Conservation (phyloP, 192 early-diverging fungal genomes). For the Entomortierella chlamydospora region DNA sequence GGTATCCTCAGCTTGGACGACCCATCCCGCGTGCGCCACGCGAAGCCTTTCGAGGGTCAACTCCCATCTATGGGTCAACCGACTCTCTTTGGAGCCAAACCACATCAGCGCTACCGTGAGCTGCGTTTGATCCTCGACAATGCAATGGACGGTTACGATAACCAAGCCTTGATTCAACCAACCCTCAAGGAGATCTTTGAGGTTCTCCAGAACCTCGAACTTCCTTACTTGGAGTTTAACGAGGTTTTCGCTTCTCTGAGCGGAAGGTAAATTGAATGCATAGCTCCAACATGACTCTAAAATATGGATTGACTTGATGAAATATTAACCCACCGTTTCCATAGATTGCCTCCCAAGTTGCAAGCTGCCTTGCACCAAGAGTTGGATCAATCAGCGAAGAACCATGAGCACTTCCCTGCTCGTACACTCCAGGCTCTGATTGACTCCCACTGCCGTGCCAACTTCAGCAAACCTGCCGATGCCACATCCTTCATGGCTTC, state of each 20-base stretch:
- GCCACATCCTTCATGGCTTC: slow-evolving; percentile 67
- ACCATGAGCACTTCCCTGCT: slow-evolving; percentile 76
- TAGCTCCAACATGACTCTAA: no score
- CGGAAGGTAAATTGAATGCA: slow-evolving; percentile 74
- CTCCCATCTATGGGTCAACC: slow-evolving; percentile 79
- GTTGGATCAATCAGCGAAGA: slow-evolving; percentile 52
- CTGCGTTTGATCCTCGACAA: slow-evolving; percentile 73
- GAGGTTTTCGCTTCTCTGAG: slow-evolving; percentile 84
- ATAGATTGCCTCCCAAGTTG: slow-evolving; percentile 80
- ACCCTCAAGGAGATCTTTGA: slow-evolving; percentile 80
- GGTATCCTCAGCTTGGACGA: slow-evolving; percentile 95
- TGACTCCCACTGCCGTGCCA: slow-evolving; percentile 58
- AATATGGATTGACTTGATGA: no score
- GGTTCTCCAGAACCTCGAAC: slow-evolving; percentile 76
- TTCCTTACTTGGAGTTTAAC: slow-evolving; percentile 88
- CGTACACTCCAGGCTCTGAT: slow-evolving; percentile 73
- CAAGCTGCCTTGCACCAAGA: slow-evolving; percentile 66
- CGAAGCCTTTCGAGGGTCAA: slow-evolving; percentile 85
- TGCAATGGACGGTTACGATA: slow-evolving; percentile 91
- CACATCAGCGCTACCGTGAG: slow-evolving; percentile 83
- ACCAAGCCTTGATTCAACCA: slow-evolving; percentile 74
- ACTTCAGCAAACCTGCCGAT: slow-evolving; percentile 73
- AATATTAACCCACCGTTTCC: no score
- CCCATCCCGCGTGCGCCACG: slow-evolving; percentile 90
- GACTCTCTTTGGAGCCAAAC: slow-evolving; percentile 87